Conservation (phyloP, 2,329 filamentous ascomycete genomes). For the Aspergillus quadrilineatus region DNA sequence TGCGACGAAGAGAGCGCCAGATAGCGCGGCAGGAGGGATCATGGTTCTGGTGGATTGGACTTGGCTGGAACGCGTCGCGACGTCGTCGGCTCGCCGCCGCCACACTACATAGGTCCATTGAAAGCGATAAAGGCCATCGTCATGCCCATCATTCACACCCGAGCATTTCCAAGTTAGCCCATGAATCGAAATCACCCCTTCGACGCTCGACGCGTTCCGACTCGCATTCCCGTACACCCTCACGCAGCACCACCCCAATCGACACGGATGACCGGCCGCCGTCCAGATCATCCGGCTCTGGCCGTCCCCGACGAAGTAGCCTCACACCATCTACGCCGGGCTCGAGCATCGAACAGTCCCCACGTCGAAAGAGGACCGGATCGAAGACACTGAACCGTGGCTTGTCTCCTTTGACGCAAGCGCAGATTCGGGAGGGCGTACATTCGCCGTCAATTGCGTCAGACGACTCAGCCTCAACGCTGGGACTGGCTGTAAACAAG, state of each 20-base stretch:
- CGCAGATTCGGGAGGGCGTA: constrained; percentile 38
- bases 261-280: constrained; percentile 40
- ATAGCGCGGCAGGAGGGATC: constrained; percentile 67
- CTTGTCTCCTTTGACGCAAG: constrained; percentile 38
- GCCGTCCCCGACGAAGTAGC: constrained; percentile 38
- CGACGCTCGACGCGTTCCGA: constrained; percentile 39
- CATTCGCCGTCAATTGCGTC: constrained; percentile 35
- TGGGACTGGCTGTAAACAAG: constrained; percentile 21
- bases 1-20: constrained; percentile 67
- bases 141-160: constrained; percentile 31
- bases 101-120: constrained; percentile 27
- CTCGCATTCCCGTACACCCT: constrained; percentile 44
- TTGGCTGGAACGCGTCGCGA: constrained; percentile 42
- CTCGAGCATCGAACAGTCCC: constrained; percentile 29
- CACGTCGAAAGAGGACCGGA: constrained; percentile 34
- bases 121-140: constrained; percentile 31
- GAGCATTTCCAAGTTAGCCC: constrained; percentile 28
- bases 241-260: constrained; percentile 42
- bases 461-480: constrained; percentile 34
- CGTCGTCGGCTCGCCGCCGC: constrained; percentile 31
- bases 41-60: constrained; percentile 83
- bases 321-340: constrained; percentile 28
- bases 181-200: constrained; percentile 30
- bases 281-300: constrained; percentile 31
- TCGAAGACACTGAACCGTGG: constrained; percentile 32